Conservation (phyloP, 257 asterid species). For the Solanum sejunctum region DNA sequence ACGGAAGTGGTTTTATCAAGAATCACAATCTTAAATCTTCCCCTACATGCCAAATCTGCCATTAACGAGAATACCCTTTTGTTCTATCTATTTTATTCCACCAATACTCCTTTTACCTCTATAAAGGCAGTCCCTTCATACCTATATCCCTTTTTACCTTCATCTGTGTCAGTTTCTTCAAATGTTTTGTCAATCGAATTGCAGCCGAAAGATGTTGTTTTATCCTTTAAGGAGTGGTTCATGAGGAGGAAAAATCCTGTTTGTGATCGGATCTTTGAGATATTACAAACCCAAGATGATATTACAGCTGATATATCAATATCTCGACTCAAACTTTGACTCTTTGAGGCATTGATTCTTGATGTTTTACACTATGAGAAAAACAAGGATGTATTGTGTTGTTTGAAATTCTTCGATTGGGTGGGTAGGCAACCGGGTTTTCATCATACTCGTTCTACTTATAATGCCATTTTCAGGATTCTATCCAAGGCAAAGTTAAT, state of each 20-base stretch:
- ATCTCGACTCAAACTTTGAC: constrained; percentile 34
- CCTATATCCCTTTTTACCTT: not conserved
- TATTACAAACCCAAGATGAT: constrained; percentile 41
- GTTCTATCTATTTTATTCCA: not conserved
- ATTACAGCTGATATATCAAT: constrained; percentile 28
- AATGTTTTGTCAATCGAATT: not conserved
- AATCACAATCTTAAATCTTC: not conserved
- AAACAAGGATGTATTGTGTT: constrained; percentile 40
- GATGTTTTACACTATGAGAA: constrained; percentile 42
- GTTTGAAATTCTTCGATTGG: constrained; percentile 90
- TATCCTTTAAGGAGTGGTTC: no score
- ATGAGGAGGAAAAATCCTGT: no score
- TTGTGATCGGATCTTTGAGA: constrained; percentile 44
- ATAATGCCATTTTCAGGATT: no score
- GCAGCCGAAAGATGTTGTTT: constrained; percentile 14
- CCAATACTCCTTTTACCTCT: not conserved
- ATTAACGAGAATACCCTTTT: not conserved
- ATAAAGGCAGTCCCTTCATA: not conserved
- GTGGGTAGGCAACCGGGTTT: no score
- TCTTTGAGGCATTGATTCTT: constrained; percentile 41
- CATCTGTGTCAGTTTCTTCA: not conserved
- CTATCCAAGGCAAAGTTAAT: no score
- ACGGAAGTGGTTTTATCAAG: not conserved
- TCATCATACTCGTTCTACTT: no score
- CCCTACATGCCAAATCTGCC: not conserved